phyloP scores from a whole-genome alignment of 176 grass and related monocot species.

The Oryza officinalis region DNA sequence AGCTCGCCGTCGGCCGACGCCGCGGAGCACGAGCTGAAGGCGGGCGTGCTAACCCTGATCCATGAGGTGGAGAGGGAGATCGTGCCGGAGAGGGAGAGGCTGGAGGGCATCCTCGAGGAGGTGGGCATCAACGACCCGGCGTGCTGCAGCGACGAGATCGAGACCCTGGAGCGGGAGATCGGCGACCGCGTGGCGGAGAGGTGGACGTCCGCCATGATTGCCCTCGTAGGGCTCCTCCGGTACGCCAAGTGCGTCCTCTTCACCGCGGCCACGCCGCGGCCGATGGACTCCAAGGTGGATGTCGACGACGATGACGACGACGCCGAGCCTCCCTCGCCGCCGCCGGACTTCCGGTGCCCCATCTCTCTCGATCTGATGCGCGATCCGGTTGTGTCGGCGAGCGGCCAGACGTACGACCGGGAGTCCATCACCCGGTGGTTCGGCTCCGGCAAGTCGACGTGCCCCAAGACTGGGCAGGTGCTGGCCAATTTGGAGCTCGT shows the following conservation, averaged over 20 bases:
- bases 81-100: conserved; percentile 57
- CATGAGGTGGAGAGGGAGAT: conserved; percentile 71
- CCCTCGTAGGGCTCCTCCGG: conserved; percentile 77
- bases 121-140: conserved; percentile 71
- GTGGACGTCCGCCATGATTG: conserved; percentile 77
- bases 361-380: conserved; percentile 88
- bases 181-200: conserved; percentile 68
- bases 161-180: conserved; percentile 86
- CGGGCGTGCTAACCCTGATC: conserved; percentile 67
- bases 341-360: conserved; percentile 84
- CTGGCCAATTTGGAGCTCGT: conserved; percentile 59
- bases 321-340: conserved; percentile 46
- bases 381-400: conserved; percentile 71
- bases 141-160: conserved; percentile 85
- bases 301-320: conserved; percentile 34
- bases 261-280: conserved; percentile 69
- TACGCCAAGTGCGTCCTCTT: conserved; percentile 96
- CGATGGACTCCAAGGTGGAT: conserved; percentile 44
- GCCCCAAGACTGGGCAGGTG: conserved; percentile 85
- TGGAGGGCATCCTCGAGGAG: conserved; percentile 64
- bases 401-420: conserved; percentile 91
- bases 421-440: conserved; percentile 87
- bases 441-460: conserved; percentile 74
- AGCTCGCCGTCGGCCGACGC: conserved; percentile 2
- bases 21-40: conserved; percentile 41